Evolutionary conservation across 495 filamentous ascomycete genomes (phyloP).

Genomic region (Penicillium atrosanguineum): DNA sequence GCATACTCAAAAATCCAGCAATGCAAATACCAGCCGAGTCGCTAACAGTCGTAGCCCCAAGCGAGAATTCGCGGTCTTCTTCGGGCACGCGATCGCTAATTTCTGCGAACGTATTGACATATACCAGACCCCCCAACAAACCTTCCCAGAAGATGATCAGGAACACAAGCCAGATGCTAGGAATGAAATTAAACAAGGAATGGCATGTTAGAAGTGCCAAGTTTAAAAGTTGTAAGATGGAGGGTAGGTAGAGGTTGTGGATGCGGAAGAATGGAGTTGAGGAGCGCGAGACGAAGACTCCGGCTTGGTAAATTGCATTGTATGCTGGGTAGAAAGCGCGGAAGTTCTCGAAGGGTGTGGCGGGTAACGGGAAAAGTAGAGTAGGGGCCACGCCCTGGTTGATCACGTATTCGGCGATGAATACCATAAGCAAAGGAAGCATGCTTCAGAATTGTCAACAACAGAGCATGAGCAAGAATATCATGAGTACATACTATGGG

Average conservation of each 20-base stretch:
- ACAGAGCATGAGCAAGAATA: not conserved
- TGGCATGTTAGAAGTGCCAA: conserved; percentile 71
- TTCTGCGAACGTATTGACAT: conserved; percentile 93
- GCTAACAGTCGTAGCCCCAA: conserved; percentile 87
- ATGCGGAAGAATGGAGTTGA: conserved; percentile 83
- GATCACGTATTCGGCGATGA: conserved; percentile 93
- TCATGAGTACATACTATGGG: conserved; percentile 55
- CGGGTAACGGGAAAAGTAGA: conserved; percentile 75
- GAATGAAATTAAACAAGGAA: conserved; percentile 73
- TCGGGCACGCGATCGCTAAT: conserved; percentile 75
- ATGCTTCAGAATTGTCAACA: conserved; percentile 56
- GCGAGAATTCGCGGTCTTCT: conserved; percentile 83
- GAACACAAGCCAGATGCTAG: conserved; percentile 80
- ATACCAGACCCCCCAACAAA: conserved; percentile 82
- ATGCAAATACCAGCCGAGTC: conserved; percentile 90
- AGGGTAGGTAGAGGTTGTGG: conserved; percentile 75
- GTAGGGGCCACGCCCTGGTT: conserved; percentile 91
- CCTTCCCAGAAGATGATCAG: conserved; percentile 93
- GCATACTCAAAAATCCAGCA: conserved; percentile 81
- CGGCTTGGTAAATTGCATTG: conserved; percentile 86
- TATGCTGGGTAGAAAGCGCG: conserved; percentile 94
- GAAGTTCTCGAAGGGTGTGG: conserved; percentile 74
- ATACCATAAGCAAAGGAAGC: conserved; percentile 88
- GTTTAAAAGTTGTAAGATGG: conserved; percentile 80
- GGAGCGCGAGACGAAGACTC: conserved; percentile 91